These are phyloP conservation scores for Aquilaria malaccensis DNA, from an alignment of 345 rosid species.

Conservation along the genomic window DNA sequence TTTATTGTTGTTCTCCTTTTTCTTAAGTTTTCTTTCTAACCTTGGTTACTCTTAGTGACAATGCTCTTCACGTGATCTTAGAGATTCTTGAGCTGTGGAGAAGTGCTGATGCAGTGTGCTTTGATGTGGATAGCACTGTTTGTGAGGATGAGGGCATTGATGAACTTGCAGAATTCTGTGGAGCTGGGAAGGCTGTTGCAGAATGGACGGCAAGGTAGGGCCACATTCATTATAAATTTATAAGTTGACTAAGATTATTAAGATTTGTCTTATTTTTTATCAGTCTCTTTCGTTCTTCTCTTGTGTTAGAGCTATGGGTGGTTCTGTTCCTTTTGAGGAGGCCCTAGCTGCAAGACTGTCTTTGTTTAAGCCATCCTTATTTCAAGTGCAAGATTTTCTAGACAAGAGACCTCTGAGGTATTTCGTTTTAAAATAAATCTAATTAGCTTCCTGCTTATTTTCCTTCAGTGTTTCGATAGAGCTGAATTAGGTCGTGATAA, in stretches of 20 bases:
- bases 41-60: slow-evolving; percentile 13
- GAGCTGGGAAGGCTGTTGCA: slow-evolving; percentile 94
- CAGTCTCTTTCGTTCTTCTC: too few relatives aligned
- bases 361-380: slow-evolving; percentile 74
- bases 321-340: slow-evolving; percentile 92
- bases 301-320: slow-evolving; percentile 78
- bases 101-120: slow-evolving; percentile 76
- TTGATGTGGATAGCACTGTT: slow-evolving; percentile 98
- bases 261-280: background rate
- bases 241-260: slow-evolving; percentile 8
- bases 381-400: slow-evolving; percentile 72
- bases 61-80: slow-evolving; percentile 23
- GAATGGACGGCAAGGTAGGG: slow-evolving; percentile 92
- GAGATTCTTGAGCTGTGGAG: slow-evolving; percentile 76
- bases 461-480: too few relatives aligned
- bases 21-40: too few relatives aligned
- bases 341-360: slow-evolving; percentile 89
- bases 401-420: slow-evolving; percentile 78
- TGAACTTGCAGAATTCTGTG: slow-evolving; percentile 97
- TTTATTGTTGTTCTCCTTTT: too few relatives aligned
- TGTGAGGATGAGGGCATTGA: slow-evolving; percentile 95
- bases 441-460: too few relatives aligned
- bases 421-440: too few relatives aligned
- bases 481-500: too few relatives aligned
- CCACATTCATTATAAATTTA: background rate